phyloP scores from a whole-genome alignment of 2,329 filamentous ascomycete species.

The Cladophialophora chaetospira region DNA sequence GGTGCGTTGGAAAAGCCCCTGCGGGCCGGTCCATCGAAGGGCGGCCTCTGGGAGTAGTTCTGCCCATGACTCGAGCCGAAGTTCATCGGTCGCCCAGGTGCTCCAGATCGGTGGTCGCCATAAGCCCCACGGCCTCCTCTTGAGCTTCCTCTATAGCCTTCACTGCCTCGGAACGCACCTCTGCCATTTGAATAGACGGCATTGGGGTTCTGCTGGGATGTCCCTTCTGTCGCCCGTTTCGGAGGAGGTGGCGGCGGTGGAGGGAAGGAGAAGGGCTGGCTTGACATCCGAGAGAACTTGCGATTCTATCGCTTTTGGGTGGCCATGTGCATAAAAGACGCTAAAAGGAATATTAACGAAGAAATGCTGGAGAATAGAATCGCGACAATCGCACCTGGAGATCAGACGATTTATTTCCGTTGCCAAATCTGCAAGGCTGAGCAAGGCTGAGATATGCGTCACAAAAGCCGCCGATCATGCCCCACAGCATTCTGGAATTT shows the following conservation, averaged over 20 bases:
- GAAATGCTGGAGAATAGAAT: background rate
- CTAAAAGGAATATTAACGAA: too few species aligned
- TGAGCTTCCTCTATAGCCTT: constrained; percentile 11
- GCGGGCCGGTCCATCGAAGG: constrained; percentile 6
- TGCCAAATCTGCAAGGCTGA: constrained; percentile 2
- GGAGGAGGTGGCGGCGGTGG: constrained; percentile 49
- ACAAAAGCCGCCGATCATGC: too few species aligned
- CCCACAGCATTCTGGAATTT: background rate
- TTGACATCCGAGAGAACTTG: constrained; percentile 21
- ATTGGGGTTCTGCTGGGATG: constrained; percentile 7
- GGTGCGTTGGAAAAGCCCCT: constrained; percentile 8
- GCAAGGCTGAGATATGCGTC: background rate
- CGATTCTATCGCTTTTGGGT: background rate
- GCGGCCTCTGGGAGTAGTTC: background rate
- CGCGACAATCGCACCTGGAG: background rate
- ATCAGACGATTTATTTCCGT: background rate
- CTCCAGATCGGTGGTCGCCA: background rate
- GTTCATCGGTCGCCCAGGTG: background rate
- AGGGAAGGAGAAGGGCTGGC: constrained; percentile 49
- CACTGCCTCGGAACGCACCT: constrained; percentile 19
- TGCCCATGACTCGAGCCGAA: constrained; percentile 3
- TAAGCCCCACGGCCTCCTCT: constrained; percentile 21
- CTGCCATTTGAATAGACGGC: constrained; percentile 18
- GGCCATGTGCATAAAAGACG: background rate
- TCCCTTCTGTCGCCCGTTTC: constrained; percentile 14